phyloP scores from a whole-genome alignment of 139 green algal species.

The Chlamydomonas asymmetrica region DNA sequence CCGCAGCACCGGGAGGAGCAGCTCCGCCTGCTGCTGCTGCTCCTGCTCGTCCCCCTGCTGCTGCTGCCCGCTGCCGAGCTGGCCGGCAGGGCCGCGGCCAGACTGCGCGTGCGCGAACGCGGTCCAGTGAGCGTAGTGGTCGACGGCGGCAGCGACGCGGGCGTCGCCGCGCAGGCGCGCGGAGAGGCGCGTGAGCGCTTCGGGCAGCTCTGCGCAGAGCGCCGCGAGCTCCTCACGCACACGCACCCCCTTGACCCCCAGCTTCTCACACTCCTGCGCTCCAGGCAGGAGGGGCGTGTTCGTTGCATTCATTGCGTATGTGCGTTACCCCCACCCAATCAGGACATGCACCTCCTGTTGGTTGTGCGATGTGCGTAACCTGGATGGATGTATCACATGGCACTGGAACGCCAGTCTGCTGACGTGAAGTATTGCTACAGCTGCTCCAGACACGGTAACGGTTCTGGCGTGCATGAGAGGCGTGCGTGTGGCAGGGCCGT shows the following conservation, averaged over 20 bases:
- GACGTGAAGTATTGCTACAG: too few species aligned
- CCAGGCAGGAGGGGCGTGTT: not conserved
- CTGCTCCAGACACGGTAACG: too few species aligned
- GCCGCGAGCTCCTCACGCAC: conserved; percentile 47
- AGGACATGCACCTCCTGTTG: too few species aligned
- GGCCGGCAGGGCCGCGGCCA: conserved; percentile 1
- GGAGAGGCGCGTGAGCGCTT: conserved; percentile 31
- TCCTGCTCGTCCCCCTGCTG: not conserved
- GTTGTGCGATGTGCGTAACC: too few species aligned
- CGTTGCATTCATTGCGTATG: too few species aligned
- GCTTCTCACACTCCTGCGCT: conserved; percentile 57
- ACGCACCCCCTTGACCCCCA: conserved; percentile 29
- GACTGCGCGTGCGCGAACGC: not conserved
- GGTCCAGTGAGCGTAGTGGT: not conserved
- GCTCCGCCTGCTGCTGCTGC: not conserved
- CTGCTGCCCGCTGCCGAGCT: too few species aligned
- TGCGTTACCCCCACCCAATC: too few species aligned
- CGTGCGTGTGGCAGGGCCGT: too few species aligned
- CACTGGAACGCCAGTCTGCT: too few species aligned
- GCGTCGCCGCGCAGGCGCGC: not conserved
- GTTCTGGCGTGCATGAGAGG: too few species aligned
- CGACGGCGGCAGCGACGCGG: conserved; percentile 26
- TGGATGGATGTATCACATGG: too few species aligned
- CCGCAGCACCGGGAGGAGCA: too few species aligned
- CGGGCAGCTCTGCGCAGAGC: conserved; percentile 56